Evolutionary conservation across 371 early-diverging fungal species (phyloP).

Genomic region (Batkoa obscura): DNA sequence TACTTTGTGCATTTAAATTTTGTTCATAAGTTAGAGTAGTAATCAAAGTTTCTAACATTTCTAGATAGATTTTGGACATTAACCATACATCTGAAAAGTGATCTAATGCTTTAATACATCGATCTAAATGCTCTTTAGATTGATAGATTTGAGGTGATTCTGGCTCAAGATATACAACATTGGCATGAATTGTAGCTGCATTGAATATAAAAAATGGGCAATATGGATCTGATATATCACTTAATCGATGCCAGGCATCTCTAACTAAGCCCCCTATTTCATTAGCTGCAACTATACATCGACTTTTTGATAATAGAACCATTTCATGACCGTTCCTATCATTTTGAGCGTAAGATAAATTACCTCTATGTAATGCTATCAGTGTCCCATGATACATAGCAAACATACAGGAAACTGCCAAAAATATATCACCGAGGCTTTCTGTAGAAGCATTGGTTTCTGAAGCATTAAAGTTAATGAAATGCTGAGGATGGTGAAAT

Average conservation of each 20-base stretch:
- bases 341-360: conserved; percentile 2
- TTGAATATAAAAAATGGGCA: conserved; percentile 3
- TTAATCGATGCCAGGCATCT: background rate
- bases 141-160: background rate
- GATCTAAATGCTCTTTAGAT: background rate
- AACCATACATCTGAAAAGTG: background rate
- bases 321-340: background rate
- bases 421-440: background rate
- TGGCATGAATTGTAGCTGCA: conserved; percentile 7
- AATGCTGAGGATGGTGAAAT: conserved; percentile 1
- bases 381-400: conserved; percentile 1
- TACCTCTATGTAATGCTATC: conserved; percentile 3
- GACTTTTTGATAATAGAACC: background rate
- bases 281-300: background rate
- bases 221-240: conserved; percentile 3
- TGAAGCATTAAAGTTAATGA: background rate
- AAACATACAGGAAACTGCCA: conserved; percentile 3
- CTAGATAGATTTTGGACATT: conserved; percentile 2
- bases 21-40: background rate
- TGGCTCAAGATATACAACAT: background rate
- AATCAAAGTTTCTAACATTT: conserved; percentile 2
- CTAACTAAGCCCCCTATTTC: background rate
- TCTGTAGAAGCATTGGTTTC: background rate
- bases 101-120: background rate
- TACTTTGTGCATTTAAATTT: no score